Percentiles rank a stretch among this genome's conserved stretches.
These are phyloP conservation scores for Nosema muscidifuracis DNA, from an alignment of 371 early-diverging fungal species.

Conservation along the genomic window DNA sequence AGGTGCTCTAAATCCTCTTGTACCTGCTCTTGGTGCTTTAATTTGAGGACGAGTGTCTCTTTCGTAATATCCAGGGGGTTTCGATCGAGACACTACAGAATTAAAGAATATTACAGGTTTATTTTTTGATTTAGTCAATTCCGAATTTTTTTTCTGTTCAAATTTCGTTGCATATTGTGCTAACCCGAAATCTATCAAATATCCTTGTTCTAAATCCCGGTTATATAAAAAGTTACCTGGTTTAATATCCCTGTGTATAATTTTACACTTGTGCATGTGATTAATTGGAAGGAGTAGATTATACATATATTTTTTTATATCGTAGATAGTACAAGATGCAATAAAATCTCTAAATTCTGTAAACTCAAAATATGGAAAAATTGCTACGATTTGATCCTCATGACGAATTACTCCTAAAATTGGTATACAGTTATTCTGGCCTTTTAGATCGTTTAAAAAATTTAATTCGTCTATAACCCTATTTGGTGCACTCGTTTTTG, in stretches of 20 bases:
- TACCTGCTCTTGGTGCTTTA: conserved; percentile 86
- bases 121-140: conserved; percentile 51
- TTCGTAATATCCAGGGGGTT: conserved; percentile 62
- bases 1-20: conserved; percentile 90
- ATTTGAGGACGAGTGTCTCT: conserved; percentile 66
- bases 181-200: conserved; percentile 92
- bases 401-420: conserved; percentile 73
- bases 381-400: conserved; percentile 74
- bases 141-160: not conserved
- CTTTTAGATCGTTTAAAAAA: conserved; percentile 69
- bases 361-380: conserved; percentile 77
- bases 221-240: conserved; percentile 84
- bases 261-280: conserved; percentile 81
- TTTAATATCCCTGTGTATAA: conserved; percentile 92
- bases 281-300: conserved; percentile 74
- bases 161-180: conserved; percentile 68
- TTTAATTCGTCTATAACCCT: conserved; percentile 79
- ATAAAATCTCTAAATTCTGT: conserved; percentile 72
- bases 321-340: conserved; percentile 63
- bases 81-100: conserved; percentile 7
- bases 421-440: conserved; percentile 66
- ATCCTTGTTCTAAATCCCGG: conserved; percentile 67
- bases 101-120: conserved; percentile 61
- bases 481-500: conserved; percentile 72
- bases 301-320: conserved; percentile 73